phyloP scores from a whole-genome alignment of 352 stramenopile species.

The Phytophthora idaei region DNA sequence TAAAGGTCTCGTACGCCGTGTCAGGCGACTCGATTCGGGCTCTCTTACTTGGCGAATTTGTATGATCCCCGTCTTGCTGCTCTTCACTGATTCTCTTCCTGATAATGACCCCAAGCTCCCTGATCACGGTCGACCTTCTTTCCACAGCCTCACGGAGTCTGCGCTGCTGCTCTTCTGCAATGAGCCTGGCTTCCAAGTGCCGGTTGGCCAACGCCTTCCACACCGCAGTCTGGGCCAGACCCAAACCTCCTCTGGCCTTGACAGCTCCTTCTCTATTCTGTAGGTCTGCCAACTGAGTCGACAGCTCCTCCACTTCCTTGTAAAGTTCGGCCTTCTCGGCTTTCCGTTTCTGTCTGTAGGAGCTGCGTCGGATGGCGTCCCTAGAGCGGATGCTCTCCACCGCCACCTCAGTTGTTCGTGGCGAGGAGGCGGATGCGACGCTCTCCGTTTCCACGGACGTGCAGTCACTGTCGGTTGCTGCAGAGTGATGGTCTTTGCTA shows the following conservation, averaged over 20 bases:
- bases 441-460: slow-evolving; percentile 28
- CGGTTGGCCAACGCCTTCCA: slow-evolving; percentile 31
- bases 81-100: slow-evolving; percentile 32
- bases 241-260: slow-evolving; percentile 1
- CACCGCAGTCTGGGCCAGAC: slow-evolving; percentile 5
- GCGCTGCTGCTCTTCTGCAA: slow-evolving; percentile 24
- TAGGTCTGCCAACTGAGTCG: slow-evolving; percentile 7
- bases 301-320: slow-evolving; percentile 24
- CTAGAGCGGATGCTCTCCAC: slow-evolving; percentile 23
- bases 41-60: slow-evolving; percentile 8
- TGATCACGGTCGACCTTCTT: slow-evolving; percentile 19
- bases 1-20: slow-evolving; percentile 25
- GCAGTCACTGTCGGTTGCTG: slow-evolving; percentile 26
- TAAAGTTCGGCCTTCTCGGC: slow-evolving; percentile 17
- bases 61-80: not conserved
- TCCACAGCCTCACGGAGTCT: slow-evolving; percentile 27
- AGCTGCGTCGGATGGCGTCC: slow-evolving; percentile 33
- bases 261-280: slow-evolving; percentile 15
- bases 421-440: slow-evolving; percentile 16
- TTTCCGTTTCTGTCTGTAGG: slow-evolving; percentile 36
- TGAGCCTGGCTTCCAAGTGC: slow-evolving; percentile 23
- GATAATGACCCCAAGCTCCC: slow-evolving; percentile 16
- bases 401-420: not conserved
- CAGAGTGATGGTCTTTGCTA: not conserved
- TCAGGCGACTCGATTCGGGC: slow-evolving; percentile 20